Base-by-base conservation (phyloP, 1,139 yeast species). In the Blastobotrys illinoisensis region DNA sequence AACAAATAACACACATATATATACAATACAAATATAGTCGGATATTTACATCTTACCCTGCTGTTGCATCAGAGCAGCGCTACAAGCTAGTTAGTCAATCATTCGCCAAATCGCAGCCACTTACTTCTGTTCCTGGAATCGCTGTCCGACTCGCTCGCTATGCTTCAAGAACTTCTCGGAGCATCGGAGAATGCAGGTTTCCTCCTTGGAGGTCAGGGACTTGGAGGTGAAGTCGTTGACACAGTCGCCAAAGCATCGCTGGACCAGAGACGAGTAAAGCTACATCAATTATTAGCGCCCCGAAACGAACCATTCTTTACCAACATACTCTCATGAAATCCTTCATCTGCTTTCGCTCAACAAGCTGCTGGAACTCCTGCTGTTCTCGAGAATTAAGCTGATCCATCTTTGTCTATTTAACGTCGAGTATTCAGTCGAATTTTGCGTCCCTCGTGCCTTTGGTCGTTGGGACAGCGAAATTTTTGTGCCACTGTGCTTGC, bases 161-260 rank as follows among this genome's bases (percentile, higher is more conserved):
- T 93, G 98, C 74, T 93, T 93, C 78, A 95, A 82, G 81, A 95
- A 95, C 79, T 93, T 93, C 74, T 93, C 98, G 47, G 97, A 86
- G 73, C 99, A 93, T 75, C 87, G 87, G 79, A 83, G 79, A 63
- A 93, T 82, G 76, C 99, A 93, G 40, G 83, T 68, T 62, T 83
- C 83, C 74, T 93, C 99, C 78, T 87, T 89, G 67, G 82, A 73
- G 58, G 96, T 85, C 71, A 93, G 81, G 69, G 83, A 83, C 70
- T 87, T 85, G 49, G 97, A 89, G 57, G 99, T 93, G 82, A 93
- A 91, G 72, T 93, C 99, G 71, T 91, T 91, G 71, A 93, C 97
- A 77, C 99, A 93, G 76, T 93, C 98, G 57, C 84, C 84, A 77
- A 93, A 93, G 79, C 99, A 93, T 79, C 96, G 86, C 73, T 95